Evolutionary conservation across 495 filamentous ascomycete genomes (phyloP).

Genomic region (Talaromyces wortmannii): DNA sequence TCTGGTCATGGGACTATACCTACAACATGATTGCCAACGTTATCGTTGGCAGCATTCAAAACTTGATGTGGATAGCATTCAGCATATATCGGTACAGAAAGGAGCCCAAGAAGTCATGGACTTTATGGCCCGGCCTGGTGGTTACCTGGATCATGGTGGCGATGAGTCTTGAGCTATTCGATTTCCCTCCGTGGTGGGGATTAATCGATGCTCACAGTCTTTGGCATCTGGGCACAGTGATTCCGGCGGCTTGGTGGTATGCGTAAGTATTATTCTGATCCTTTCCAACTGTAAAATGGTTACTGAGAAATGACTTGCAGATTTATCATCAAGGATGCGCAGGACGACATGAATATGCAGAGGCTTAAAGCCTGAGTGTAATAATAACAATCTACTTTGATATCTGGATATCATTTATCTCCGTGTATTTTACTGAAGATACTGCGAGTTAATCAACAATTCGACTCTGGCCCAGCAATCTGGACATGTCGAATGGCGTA

Average conservation of each 20-base stretch:
- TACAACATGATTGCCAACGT: constrained; percentile 99
- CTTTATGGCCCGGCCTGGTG: constrained; percentile 85
- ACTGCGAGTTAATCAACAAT: neutral
- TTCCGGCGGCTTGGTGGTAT: constrained; percentile 88
- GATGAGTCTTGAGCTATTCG: constrained; percentile 92
- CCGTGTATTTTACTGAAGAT: neutral
- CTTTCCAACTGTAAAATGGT: neutral
- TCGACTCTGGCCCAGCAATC: neutral
- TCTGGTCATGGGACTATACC: constrained; percentile 86
- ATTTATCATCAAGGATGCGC: constrained; percentile 71
- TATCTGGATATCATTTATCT: neutral
- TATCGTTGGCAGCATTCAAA: constrained; percentile 70
- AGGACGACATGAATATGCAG: constrained; percentile 60
- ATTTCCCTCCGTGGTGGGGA: constrained; percentile 82
- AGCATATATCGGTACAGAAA: constrained; percentile 67
- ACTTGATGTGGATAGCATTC: constrained; percentile 80
- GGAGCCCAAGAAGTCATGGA: constrained; percentile 58
- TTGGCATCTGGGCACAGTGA: constrained; percentile 92
- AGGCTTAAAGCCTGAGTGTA: constrained; percentile 38
- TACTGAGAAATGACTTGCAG: constrained; percentile 30
- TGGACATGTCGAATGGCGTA: neutral
- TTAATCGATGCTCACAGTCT: constrained; percentile 89
- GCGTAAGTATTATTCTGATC: constrained; percentile 57
- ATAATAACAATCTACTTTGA: neutral
- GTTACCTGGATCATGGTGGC: constrained; percentile 87